Percentiles rank a stretch among this genome's conserved stretches.
These are phyloP conservation scores for Biancaea sappan DNA, from an alignment of 306 rosid species.

Conservation along the genomic window DNA sequence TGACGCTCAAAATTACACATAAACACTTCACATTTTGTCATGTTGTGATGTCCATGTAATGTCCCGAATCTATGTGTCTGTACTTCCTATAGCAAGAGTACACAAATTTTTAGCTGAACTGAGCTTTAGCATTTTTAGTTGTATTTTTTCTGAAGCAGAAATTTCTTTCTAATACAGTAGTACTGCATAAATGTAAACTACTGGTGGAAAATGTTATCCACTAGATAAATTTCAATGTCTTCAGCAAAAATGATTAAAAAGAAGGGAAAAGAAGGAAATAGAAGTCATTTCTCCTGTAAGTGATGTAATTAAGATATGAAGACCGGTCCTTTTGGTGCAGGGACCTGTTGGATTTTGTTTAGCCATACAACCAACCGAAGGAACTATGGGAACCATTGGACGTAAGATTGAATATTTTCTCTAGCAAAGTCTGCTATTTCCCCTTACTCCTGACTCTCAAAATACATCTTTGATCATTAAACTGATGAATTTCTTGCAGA, in stretches of 20 bases:
- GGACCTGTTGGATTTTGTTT: constrained; percentile 76
- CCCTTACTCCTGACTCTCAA: background rate
- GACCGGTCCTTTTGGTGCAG: constrained; percentile 51
- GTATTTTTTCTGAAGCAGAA: background rate
- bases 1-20: background rate
- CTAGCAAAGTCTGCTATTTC: constrained; percentile 10
- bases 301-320: constrained; percentile 24
- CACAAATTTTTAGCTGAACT: background rate
- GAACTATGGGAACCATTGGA: constrained; percentile 78
- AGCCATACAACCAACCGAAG: constrained; percentile 77
- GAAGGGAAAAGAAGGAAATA: background rate
- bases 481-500: constrained; percentile 53
- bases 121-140: constrained; percentile 22
- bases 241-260: background rate
- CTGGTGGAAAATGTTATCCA: background rate
- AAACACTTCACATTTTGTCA: background rate
- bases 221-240: background rate
- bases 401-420: constrained; percentile 63
- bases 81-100: background rate
- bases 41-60: background rate
- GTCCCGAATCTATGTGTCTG: background rate
- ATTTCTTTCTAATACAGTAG: constrained; percentile 1
- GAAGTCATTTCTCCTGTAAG: constrained; percentile 1
- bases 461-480: constrained; percentile 21
- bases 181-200: background rate